Conservation (phyloP, 305 asterid species). For the Fraxinus platypoda region DNA sequence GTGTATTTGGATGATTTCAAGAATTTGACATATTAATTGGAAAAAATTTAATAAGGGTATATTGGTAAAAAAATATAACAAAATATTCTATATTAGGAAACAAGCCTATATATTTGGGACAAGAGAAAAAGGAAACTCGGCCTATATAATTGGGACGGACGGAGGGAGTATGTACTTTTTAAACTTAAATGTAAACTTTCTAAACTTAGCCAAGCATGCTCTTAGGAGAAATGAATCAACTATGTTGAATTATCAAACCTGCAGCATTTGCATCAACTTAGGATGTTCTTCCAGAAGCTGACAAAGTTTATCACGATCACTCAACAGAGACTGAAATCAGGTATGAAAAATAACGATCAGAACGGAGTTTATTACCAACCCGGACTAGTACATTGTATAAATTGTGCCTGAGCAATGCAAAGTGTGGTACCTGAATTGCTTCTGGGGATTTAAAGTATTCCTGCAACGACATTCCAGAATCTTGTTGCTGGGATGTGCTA, state of each 20-base stretch:
- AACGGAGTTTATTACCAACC: not conserved
- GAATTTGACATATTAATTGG: too few relatives aligned
- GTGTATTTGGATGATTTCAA: too few relatives aligned
- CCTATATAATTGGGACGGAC: too few relatives aligned
- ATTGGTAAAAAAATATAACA: too few relatives aligned
- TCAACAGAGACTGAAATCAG: constrained; percentile 74
- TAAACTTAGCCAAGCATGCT: not conserved
- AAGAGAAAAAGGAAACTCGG: not conserved
- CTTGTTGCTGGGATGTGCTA: constrained; percentile 59
- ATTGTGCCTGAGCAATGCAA: not conserved
- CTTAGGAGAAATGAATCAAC: constrained; percentile 1
- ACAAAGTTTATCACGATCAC: constrained; percentile 93
- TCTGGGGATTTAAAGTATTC: constrained; percentile 81
- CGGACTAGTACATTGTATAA: not conserved
- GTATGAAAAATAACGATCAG: constrained; percentile 23
- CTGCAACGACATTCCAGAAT: constrained; percentile 71
- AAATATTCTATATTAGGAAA: too few relatives aligned
- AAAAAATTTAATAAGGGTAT: too few relatives aligned
- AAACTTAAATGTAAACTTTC: not conserved
- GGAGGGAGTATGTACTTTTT: not conserved
- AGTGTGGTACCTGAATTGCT: constrained; percentile 74
- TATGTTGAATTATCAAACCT: constrained; percentile 48
- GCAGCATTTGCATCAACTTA: constrained; percentile 95
- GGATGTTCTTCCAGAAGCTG: constrained; percentile 93
- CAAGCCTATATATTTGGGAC: too few relatives aligned